phyloP scores from a whole-genome alignment of 2,329 filamentous ascomycete species.

The Emergomyces pasteurianus region DNA sequence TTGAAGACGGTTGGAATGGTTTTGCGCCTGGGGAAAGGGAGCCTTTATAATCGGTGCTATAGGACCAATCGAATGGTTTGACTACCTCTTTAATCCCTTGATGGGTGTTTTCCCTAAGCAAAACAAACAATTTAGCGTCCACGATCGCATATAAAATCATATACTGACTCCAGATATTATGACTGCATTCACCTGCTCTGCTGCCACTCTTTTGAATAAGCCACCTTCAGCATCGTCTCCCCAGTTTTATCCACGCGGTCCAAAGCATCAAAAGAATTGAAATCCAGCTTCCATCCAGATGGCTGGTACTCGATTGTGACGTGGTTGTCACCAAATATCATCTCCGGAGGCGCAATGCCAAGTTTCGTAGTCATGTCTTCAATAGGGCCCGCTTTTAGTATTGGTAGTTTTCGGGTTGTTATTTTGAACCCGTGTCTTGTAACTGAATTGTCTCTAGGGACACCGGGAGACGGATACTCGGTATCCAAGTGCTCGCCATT shows the following conservation, averaged over 20 bases:
- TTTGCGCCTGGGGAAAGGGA: conserved; percentile 33
- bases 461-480: background rate
- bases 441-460: conserved; percentile 44
- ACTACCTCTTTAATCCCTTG: conserved; percentile 86
- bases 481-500: background rate
- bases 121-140: conserved; percentile 1
- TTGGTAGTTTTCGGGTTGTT: conserved; percentile 78
- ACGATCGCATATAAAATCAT: background rate
- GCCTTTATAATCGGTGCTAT: conserved; percentile 77
- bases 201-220: conserved; percentile 84
- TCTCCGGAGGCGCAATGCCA: conserved; percentile 83
- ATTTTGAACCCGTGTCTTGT: conserved; percentile 59
- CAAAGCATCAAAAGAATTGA: conserved; percentile 77
- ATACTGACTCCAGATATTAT: background rate
- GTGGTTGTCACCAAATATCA: conserved; percentile 97
- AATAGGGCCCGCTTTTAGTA: conserved; percentile 83
- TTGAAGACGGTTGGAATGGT: conserved; percentile 34
- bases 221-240: conserved; percentile 79
- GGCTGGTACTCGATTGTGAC: conserved; percentile 62
- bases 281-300: conserved; percentile 66
- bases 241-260: conserved; percentile 92
- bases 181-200: conserved; percentile 45
- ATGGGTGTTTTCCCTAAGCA: conserved; percentile 58
- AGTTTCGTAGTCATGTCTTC: conserved; percentile 69
- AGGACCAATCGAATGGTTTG: conserved; percentile 97